phyloP scores from a whole-genome alignment of 148 eudicot genomes.

The Persicaria tinctoria region DNA sequence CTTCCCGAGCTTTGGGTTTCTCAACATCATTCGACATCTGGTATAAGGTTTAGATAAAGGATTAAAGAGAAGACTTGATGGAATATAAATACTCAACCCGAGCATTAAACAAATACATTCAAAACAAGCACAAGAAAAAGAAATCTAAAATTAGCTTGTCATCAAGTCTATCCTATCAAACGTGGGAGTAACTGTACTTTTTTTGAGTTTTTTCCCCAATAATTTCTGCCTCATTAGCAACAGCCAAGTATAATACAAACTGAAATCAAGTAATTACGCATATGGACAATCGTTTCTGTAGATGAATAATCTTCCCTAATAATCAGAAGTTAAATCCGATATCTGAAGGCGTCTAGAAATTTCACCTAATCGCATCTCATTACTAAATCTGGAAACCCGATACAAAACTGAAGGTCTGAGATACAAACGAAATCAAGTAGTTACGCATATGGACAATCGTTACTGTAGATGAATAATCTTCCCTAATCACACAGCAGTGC shows the following conservation, averaged over 20 bases:
- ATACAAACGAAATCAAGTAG: neutral
- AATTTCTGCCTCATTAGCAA: neutral
- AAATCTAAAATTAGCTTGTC: neutral
- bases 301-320: too few relatives aligned
- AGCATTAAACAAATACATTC: neutral
- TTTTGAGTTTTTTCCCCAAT: neutral
- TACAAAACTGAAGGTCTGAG: too few relatives aligned
- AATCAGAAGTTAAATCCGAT: too few relatives aligned
- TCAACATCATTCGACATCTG: slow-evolving; percentile 64
- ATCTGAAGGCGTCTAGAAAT: too few relatives aligned
- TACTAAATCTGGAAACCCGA: too few relatives aligned
- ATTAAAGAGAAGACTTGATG: neutral
- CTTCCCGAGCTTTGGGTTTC: slow-evolving; percentile 35
- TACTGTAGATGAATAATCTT: too few relatives aligned
- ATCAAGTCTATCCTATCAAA: neutral
- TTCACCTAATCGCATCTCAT: too few relatives aligned
- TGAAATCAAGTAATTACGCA: neutral
- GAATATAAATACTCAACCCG: neutral
- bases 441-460: neutral
- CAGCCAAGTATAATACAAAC: neutral
- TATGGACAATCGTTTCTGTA: too few relatives aligned
- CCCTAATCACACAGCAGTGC: too few relatives aligned
- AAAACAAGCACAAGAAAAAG: neutral
- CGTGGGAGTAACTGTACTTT: neutral
- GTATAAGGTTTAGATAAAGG: neutral